phyloP scores from a whole-genome alignment of 495 filamentous ascomycete genomes.

The Choiromyces venosus region DNA sequence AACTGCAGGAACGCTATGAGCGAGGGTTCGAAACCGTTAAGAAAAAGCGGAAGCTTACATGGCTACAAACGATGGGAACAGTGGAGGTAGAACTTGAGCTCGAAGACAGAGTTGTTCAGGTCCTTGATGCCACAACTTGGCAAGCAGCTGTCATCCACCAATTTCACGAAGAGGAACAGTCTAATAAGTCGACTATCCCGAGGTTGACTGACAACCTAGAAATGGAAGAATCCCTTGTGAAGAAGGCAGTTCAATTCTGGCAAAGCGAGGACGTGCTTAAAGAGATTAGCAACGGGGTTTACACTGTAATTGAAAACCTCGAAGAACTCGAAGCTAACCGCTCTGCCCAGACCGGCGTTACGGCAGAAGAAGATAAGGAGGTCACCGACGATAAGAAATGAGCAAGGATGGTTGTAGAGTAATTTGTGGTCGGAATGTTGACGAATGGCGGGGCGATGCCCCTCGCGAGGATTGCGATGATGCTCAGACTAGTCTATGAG shows the following conservation, averaged over 20 bases:
- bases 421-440: constrained; percentile 90
- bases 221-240: constrained; percentile 72
- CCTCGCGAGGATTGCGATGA: constrained; percentile 75
- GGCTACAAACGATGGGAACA: constrained; percentile 75
- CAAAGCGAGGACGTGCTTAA: constrained; percentile 68
- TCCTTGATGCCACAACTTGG: constrained; percentile 71
- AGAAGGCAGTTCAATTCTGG: constrained; percentile 81
- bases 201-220: constrained; percentile 60
- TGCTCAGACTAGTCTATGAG: constrained; percentile 87
- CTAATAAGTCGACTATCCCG: constrained; percentile 48
- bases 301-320: constrained; percentile 60
- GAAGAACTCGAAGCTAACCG: constrained; percentile 48
- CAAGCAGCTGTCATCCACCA: constrained; percentile 87
- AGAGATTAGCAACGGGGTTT: constrained; percentile 53
- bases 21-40: constrained; percentile 73
- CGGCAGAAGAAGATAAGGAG: constrained; percentile 51
- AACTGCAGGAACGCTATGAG: constrained; percentile 65
- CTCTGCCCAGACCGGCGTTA: constrained; percentile 45
- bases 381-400: constrained; percentile 65
- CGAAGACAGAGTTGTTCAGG: constrained; percentile 64
- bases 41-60: constrained; percentile 74
- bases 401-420: constrained; percentile 78
- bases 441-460: constrained; percentile 83
- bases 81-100: constrained; percentile 77
- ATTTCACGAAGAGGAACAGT: constrained; percentile 54